These are phyloP conservation scores for Tricholomella constricta DNA, from an alignment of 768 basidiomycete species.

Conservation along the genomic window DNA sequence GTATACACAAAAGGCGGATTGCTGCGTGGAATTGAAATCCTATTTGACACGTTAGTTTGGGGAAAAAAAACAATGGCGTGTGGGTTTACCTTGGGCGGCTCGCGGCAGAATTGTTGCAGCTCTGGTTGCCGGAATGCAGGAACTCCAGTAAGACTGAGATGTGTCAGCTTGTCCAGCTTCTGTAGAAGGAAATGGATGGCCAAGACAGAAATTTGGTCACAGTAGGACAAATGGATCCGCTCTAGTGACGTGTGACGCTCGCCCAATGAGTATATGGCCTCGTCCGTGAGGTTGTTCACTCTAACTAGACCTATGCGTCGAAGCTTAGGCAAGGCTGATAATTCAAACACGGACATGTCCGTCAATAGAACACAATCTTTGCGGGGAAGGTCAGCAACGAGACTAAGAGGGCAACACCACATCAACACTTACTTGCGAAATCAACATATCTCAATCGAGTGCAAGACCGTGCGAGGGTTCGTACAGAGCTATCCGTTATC, in stretches of 20 bases:
- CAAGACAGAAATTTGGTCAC: conserved; percentile 90
- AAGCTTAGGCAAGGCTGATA: conserved; percentile 85
- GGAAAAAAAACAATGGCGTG: not conserved
- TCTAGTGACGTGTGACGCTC: conserved; percentile 87
- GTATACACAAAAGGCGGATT: conserved; percentile 93
- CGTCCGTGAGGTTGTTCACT: conserved; percentile 90
- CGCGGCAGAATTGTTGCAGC: conserved; percentile 86
- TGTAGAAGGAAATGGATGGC: conserved; percentile 90
- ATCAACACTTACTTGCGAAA: conserved; percentile 76
- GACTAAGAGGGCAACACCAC: conserved; percentile 4
- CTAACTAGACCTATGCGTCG: conserved; percentile 94
- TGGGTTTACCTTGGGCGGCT: conserved; percentile 72
- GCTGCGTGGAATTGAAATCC: conserved; percentile 92
- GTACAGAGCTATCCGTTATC: conserved; percentile 90
- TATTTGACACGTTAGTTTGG: conserved; percentile 29
- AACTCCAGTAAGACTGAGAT: conserved; percentile 97
- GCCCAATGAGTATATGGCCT: conserved; percentile 86
- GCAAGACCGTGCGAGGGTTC: conserved; percentile 80
- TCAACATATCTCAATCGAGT: conserved; percentile 93
- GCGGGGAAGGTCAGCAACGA: conserved; percentile 13
- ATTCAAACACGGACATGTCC: conserved; percentile 92
- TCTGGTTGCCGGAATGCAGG: conserved; percentile 84
- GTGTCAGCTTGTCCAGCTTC: conserved; percentile 87
- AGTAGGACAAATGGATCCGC: conserved; percentile 96
- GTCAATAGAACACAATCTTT: conserved; percentile 85